These are phyloP conservation scores for Verticillium isaacii DNA, from an alignment of 2,329 filamentous ascomycete genomes.

Conservation along the genomic window DNA sequence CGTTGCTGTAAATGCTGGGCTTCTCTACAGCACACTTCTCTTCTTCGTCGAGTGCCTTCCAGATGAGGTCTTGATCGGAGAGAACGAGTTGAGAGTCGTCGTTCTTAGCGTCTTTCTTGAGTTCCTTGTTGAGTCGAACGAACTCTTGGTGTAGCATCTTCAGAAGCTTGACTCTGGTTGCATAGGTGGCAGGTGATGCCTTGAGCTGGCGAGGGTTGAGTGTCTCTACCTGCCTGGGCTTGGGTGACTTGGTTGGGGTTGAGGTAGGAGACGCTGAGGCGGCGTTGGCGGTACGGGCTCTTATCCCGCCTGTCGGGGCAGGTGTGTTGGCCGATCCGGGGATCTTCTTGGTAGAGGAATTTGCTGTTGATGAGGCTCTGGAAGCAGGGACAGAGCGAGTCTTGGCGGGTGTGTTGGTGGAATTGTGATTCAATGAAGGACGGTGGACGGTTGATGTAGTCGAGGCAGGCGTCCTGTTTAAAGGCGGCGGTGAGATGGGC, in stretches of 20 bases:
- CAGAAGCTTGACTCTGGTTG: conserved; percentile 52
- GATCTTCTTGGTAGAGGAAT: background rate
- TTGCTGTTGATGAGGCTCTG: background rate
- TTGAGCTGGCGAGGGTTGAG: conserved; percentile 65
- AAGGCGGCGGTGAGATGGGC: conserved; percentile 27
- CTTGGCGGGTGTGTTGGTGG: background rate
- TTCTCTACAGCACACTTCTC: conserved; percentile 66
- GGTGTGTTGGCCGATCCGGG: conserved; percentile 9
- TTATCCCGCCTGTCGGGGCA: background rate
- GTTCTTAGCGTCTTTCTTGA: conserved; percentile 46
- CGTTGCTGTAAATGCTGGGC: conserved; percentile 69
- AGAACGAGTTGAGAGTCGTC: conserved; percentile 49
- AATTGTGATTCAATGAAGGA: background rate
- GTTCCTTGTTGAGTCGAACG: conserved; percentile 59
- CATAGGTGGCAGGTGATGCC: conserved; percentile 51
- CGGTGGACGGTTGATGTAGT: background rate
- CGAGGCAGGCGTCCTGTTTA: conserved; percentile 16
- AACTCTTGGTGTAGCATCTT: conserved; percentile 62
- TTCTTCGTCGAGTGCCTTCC: conserved; percentile 70
- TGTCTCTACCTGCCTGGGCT: conserved; percentile 38
- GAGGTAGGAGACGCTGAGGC: conserved; percentile 6
- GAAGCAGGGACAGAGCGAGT: background rate
- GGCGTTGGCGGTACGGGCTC: background rate
- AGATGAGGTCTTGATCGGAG: conserved; percentile 62
- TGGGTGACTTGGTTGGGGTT: conserved; percentile 8